These are phyloP conservation scores for Coniosporium apollinis DNA, from an alignment of 495 filamentous ascomycete genomes.

Conservation along the genomic window DNA sequence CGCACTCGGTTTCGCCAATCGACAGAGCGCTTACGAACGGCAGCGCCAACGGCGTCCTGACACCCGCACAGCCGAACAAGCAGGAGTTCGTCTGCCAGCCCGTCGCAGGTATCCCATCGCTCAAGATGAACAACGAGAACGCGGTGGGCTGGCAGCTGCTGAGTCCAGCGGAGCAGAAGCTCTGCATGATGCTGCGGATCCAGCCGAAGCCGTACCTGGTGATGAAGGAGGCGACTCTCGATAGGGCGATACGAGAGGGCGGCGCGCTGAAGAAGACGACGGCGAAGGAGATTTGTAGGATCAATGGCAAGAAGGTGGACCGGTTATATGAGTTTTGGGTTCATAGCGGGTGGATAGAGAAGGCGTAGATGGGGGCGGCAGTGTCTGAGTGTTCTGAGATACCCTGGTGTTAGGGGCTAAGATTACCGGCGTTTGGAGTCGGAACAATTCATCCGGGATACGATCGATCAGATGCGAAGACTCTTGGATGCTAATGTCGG, in stretches of 20 bases:
- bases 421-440: too few relatives aligned
- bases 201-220: conserved; percentile 87
- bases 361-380: conserved; percentile 25
- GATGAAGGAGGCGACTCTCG: conserved; percentile 78
- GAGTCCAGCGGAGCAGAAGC: conserved; percentile 64
- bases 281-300: conserved; percentile 54
- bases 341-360: conserved; percentile 79
- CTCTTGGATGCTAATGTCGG: neutral
- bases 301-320: conserved; percentile 46
- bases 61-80: conserved; percentile 9
- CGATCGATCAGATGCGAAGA: too few relatives aligned
- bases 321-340: conserved; percentile 91
- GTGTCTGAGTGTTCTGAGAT: neutral
- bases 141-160: conserved; percentile 72
- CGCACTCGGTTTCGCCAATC: conserved; percentile 31
- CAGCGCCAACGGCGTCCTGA: conserved; percentile 12
- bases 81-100: conserved; percentile 17
- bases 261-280: conserved; percentile 83
- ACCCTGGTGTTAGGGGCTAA: neutral
- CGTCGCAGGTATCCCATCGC: conserved; percentile 36
- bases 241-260: conserved; percentile 74
- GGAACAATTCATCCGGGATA: too few relatives aligned
- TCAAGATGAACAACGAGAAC: conserved; percentile 58
- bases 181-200: conserved; percentile 66
- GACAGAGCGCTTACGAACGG: conserved; percentile 11